Conservation (phyloP, 2,329 filamentous ascomycete species). For the Bisporella sp. region DNA sequence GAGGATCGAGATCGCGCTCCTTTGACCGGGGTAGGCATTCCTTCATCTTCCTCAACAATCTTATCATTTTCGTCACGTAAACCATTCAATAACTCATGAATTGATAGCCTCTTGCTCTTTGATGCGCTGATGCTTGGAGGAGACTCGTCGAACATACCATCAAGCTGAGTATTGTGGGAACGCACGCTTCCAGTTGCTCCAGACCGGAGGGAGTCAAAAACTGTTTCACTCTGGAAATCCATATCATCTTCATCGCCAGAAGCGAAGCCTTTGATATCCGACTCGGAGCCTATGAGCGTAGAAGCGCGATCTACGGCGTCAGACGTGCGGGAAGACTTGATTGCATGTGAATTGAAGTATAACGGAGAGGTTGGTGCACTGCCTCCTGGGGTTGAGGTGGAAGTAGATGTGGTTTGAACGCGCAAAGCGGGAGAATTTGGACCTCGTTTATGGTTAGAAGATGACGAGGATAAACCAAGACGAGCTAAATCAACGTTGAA, state of each 20-base stretch:
- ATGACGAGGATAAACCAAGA: constrained; percentile 35
- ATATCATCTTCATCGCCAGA: constrained; percentile 71
- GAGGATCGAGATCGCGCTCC: constrained; percentile 9
- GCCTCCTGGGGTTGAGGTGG: constrained; percentile 34
- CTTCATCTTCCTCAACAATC: constrained; percentile 59
- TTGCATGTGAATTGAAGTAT: constrained; percentile 14
- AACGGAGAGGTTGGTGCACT: constrained; percentile 32
- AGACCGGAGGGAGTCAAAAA: constrained; percentile 71
- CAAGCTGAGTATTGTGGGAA: constrained; percentile 63
- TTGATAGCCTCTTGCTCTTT: constrained; percentile 23
- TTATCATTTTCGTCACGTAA: constrained; percentile 47
- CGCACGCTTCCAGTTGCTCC: constrained; percentile 59
- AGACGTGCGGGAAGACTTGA: constrained; percentile 16
- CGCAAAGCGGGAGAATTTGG: constrained; percentile 22
- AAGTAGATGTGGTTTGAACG: constrained; percentile 26
- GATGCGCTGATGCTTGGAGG: constrained; percentile 49
- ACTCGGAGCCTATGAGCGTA: constrained; percentile 63
- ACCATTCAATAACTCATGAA: constrained; percentile 33
- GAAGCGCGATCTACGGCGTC: constrained; percentile 39
- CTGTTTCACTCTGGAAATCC: constrained; percentile 71
- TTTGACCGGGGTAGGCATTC: constrained; percentile 40
- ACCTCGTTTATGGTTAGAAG: constrained; percentile 19
- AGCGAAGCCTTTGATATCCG: constrained; percentile 55
- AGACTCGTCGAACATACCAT: constrained; percentile 77
- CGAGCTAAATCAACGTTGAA: constrained; percentile 47